phyloP scores from a whole-genome alignment of 805 yeast species.

The Lachancea kluyveri region DNA sequence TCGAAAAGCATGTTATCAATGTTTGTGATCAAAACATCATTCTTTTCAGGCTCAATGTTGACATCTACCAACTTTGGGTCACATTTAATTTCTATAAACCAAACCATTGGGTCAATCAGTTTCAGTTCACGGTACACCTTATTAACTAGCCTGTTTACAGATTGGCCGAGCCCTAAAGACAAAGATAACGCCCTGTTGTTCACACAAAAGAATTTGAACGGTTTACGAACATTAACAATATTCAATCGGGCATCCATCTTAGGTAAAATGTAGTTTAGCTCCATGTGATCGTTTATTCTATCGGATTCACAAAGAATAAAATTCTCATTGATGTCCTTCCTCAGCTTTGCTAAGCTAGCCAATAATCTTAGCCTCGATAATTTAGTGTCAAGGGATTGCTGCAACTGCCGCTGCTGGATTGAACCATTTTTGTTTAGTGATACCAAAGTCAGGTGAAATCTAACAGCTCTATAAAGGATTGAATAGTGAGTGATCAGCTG shows the following conservation, averaged over 20 bases:
- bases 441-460: slow-evolving; percentile 27
- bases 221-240: no score
- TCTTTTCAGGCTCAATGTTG: slow-evolving; percentile 41
- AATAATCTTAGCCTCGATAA: slow-evolving; percentile 11
- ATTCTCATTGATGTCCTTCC: no score
- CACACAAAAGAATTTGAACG: no score
- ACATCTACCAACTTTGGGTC: slow-evolving; percentile 28
- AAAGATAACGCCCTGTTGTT: slow-evolving; percentile 31
- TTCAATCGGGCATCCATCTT: no score
- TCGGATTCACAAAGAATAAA: no score
- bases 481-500: slow-evolving; percentile 29
- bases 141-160: slow-evolving; percentile 20
- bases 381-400: slow-evolving; percentile 11
- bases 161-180: slow-evolving; percentile 29
- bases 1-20: slow-evolving; percentile 16
- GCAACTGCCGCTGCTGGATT: slow-evolving; percentile 14
- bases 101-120: slow-evolving; percentile 28
- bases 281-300: no score
- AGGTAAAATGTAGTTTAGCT: no score
- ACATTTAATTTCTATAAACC: slow-evolving; percentile 32
- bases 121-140: slow-evolving; percentile 19
- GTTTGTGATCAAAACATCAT: slow-evolving; percentile 32
- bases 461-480: slow-evolving; percentile 23
- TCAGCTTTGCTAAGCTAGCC: no score
- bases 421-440: slow-evolving; percentile 16